Conservation (phyloP, 306 rosid species). For the Vigna nakashimae region DNA sequence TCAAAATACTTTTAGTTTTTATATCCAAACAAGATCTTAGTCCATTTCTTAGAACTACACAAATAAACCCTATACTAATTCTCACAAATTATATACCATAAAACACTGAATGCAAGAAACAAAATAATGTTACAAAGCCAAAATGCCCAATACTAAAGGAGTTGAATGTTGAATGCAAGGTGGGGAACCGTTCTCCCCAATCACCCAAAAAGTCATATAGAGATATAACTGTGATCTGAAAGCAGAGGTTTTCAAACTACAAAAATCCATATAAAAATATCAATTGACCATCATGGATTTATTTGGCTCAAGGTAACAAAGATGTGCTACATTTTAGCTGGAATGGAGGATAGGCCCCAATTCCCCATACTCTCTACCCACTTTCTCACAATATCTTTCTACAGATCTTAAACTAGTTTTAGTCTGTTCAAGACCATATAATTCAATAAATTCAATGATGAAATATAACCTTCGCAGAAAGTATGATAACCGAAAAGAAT, state of each 20-base stretch:
- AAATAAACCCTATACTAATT: conserved; percentile 29
- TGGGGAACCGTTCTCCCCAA: background rate
- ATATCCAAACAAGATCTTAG: no score
- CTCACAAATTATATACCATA: conserved; percentile 4
- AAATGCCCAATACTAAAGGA: conserved; percentile 5
- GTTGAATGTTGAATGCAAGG: background rate
- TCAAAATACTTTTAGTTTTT: no score
- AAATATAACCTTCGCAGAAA: background rate
- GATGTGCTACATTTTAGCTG: background rate
- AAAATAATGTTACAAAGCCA: conserved; percentile 16
- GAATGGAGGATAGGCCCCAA: background rate
- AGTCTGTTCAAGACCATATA: background rate
- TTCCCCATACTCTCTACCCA: conserved; percentile 15
- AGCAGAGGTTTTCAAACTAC: conserved; percentile 14
- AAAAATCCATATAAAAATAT: conserved; percentile 7
- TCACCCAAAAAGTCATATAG: background rate
- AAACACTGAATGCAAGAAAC: conserved; percentile 30
- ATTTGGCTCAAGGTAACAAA: conserved; percentile 8
- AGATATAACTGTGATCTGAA: conserved; percentile 28
- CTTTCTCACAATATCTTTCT: background rate
- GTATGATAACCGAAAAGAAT: conserved; percentile 4
- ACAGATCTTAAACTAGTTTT: conserved; percentile 28
- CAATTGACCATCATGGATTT: conserved; percentile 15
- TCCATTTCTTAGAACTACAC: conserved; percentile 4
- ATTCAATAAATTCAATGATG: conserved; percentile 26